Percentiles rank a stretch among this genome's conserved stretches.
Conservation (phyloP, 1,139 yeast genomes). For the Kodamaea fungicola region DNA sequence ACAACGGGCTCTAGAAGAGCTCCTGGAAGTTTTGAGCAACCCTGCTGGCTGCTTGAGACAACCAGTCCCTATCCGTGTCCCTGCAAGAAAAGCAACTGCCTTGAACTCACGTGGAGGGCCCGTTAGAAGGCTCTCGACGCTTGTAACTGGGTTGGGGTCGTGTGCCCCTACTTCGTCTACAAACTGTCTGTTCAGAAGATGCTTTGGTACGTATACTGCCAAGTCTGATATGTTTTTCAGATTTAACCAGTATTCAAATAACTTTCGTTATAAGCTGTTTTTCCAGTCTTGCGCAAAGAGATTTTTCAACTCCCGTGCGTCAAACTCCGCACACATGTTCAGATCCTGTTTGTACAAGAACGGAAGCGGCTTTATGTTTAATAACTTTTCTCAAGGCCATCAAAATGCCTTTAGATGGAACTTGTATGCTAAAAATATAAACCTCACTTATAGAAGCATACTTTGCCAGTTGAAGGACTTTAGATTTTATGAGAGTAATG, state of each 20-base stretch:
- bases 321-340: constrained; percentile 9
- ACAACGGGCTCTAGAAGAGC: constrained; percentile 30
- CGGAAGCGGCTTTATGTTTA: constrained; percentile 18
- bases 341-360: constrained; percentile 9
- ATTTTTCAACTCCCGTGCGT: constrained; percentile 10
- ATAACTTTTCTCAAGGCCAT: constrained; percentile 24
- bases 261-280: constrained; percentile 7
- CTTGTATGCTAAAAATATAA: constrained; percentile 18
- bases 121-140: constrained; percentile 3
- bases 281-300: constrained; percentile 10
- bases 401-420: constrained; percentile 20
- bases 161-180: background rate
- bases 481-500: background rate
- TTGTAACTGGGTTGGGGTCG: constrained; percentile 3
- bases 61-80: constrained; percentile 24
- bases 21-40: constrained; percentile 24
- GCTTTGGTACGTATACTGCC: constrained; percentile 9
- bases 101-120: constrained; percentile 1
- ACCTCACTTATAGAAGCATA: constrained; percentile 19
- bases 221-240: constrained; percentile 7
- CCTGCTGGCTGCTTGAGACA: constrained; percentile 10
- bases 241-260: constrained; percentile 10
- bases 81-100: constrained; percentile 12
- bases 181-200: constrained; percentile 4
- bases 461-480: constrained; percentile 11